A percentile compares a stretch with the other conserved stretches of the same genome.
These are phyloP conservation scores for Trifolium pratense DNA, from an alignment of 306 rosid species.

Conservation along the genomic window DNA sequence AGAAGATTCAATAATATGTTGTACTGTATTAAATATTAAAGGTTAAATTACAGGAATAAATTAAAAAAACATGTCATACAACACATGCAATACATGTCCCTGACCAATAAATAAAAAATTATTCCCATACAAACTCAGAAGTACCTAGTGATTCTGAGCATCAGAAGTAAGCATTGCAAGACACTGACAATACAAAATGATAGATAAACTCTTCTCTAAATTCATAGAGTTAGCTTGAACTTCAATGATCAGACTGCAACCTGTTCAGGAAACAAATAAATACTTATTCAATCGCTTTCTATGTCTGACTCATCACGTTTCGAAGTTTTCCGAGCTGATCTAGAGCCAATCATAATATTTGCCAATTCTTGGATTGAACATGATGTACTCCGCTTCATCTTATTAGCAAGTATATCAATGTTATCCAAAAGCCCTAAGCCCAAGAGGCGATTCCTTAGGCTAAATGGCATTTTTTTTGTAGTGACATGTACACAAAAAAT, in stretches of 20 bases:
- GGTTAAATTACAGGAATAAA: neutral
- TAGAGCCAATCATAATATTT: slow-evolving; percentile 54
- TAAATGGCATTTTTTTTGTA: no score
- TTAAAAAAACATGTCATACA: neutral
- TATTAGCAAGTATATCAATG: slow-evolving; percentile 63
- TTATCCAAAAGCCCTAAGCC: slow-evolving; percentile 64
- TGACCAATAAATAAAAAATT: neutral
- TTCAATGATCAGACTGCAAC: slow-evolving; percentile 41
- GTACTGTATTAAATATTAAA: neutral
- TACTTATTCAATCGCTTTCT: slow-evolving; percentile 61
- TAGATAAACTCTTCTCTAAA: slow-evolving; percentile 33
- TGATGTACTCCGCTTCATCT: slow-evolving; percentile 79
- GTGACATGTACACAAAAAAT: no score
- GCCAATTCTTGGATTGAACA: slow-evolving; percentile 69
- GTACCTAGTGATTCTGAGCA: neutral
- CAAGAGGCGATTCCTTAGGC: slow-evolving; percentile 67
- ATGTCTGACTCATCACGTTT: slow-evolving; percentile 50
- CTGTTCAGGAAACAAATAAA: slow-evolving; percentile 40
- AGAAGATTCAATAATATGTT: neutral
- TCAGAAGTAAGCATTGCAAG: slow-evolving; percentile 1
- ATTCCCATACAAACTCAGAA: slow-evolving; percentile 1
- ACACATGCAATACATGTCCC: slow-evolving; percentile 1
- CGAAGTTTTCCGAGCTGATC: slow-evolving; percentile 38
- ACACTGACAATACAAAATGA: slow-evolving; percentile 9
- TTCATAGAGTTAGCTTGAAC: slow-evolving; percentile 22